Percentiles rank a stretch among this genome's conserved stretches.
These are phyloP conservation scores for Claviceps monticola DNA, from an alignment of 2,329 filamentous ascomycete genomes.

Conservation along the genomic window DNA sequence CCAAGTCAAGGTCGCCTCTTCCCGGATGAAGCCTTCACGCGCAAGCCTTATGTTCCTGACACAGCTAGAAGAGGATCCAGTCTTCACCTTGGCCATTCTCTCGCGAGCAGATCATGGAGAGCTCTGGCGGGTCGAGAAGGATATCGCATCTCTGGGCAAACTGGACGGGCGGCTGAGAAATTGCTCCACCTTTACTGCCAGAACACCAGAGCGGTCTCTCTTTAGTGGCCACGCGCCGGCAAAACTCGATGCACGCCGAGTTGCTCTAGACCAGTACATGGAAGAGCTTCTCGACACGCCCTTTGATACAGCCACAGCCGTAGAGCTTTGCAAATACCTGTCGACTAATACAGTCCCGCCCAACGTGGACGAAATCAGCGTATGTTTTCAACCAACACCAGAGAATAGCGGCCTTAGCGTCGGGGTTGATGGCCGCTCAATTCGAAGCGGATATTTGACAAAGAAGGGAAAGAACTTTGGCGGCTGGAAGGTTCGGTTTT, in stretches of 20 bases:
- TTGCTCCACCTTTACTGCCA: conserved; percentile 56
- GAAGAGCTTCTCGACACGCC: conserved; percentile 72
- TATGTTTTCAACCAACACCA: conserved; percentile 10
- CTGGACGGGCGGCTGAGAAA: conserved; percentile 73
- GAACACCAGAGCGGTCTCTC: conserved; percentile 67
- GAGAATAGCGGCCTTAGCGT: conserved; percentile 22
- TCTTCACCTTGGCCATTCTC: conserved; percentile 81
- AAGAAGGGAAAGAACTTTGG: conserved; percentile 98
- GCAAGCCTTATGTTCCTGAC: conserved; percentile 71
- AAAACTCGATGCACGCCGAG: conserved; percentile 75
- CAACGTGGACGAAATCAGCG: conserved; percentile 40
- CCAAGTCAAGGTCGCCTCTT: conserved; percentile 77
- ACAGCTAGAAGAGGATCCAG: conserved; percentile 77
- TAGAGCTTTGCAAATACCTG: conserved; percentile 78
- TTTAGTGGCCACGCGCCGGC: conserved; percentile 90
- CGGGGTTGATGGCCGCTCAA: conserved; percentile 50
- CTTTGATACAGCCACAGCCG: conserved; percentile 60
- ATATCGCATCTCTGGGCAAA: conserved; percentile 64
- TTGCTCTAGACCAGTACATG: conserved; percentile 72
- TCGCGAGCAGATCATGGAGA: conserved; percentile 63
- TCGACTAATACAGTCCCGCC: conserved; percentile 52
- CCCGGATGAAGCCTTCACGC: conserved; percentile 83
- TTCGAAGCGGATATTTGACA: conserved; percentile 82
- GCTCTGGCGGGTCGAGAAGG: conserved; percentile 91
- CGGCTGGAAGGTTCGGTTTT: conserved; percentile 81